Evolutionary conservation across 441 rosid species (phyloP), one percentile per base, ranked within the genome.

Genomic region (Populus hybrid): DNA sequence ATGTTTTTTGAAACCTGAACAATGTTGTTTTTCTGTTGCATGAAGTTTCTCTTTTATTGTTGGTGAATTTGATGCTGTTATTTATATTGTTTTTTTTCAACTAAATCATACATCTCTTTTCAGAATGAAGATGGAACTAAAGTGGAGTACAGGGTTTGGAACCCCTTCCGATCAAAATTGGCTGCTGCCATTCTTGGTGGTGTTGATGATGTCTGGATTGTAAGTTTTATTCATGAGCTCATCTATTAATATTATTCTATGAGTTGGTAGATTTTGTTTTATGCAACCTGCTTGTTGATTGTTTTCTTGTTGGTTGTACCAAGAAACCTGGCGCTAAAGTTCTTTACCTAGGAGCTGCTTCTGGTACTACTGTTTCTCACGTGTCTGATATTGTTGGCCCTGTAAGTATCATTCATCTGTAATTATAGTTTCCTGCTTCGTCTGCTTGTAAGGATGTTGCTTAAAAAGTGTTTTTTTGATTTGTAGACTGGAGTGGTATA

Each of bases 181-280:
- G 99, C 98, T 0, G 97, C 98, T 8, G 98, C 99, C 34, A 85
- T 92, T 80, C 94, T 95, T 26, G 99, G 97, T 81, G 98, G 99
- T 83, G 94, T 91, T 81, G 99, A 94, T 70, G 84, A 94, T 77
- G 90, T 95, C 7, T 94, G 93, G 91, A 94, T 95, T 78, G 97
- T 93, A 65, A 85, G 97, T 76, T 23, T 64, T 8, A n/a, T 61
- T 61, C 5, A 57, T 57, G 21, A 57, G 23, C 2, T 57, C 14
- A 12, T 14, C 20, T 46, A 46, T 12, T 14, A 20, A 7, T 57
- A 7, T 20, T 16, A 10, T 3, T 57, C 10, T 6, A 57, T 20
- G 21, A 20, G 1, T 20, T 57, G 21, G 9, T 20, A 18, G 10
- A 57, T 18, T 57, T 57, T 7, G 21, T 57, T 57, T 57, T 8